phyloP scores from a whole-genome alignment of 1,284 basidiomycete species.

The Cutaneotrichosporon cyanovorans region DNA sequence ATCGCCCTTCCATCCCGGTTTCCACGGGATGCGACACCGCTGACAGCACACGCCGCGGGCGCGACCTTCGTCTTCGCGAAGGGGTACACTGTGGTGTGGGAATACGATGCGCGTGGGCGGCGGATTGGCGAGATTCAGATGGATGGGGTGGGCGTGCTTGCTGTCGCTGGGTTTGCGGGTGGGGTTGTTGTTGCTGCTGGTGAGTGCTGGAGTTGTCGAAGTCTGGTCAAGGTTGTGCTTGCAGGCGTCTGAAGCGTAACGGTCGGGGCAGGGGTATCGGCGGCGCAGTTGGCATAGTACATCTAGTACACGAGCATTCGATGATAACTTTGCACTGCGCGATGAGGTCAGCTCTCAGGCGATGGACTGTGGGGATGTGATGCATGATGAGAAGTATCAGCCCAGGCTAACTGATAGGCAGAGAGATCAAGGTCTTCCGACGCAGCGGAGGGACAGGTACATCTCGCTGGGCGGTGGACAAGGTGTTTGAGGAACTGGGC shows the following conservation, averaged over 20 bases:
- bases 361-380: too few species aligned
- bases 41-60: constrained; percentile 1
- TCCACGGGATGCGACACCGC: constrained; percentile 3
- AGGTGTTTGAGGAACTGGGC: not conserved
- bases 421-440: constrained; percentile 1
- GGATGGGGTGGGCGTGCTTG: not conserved
- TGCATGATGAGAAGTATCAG: too few species aligned
- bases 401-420: too few species aligned
- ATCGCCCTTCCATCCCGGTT: constrained; percentile 18
- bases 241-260: not conserved
- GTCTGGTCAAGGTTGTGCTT: not conserved
- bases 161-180: not conserved
- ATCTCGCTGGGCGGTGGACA: not conserved
- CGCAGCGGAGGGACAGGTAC: constrained; percentile 1
- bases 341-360: too few species aligned
- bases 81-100: constrained; percentile 12
- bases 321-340: too few species aligned
- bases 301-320: too few species aligned
- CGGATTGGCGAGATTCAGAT: constrained; percentile 15
- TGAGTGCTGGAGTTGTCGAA: constrained; percentile 1
- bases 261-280: too few species aligned
- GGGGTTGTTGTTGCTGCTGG: constrained; percentile 1
- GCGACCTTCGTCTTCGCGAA: constrained; percentile 13
- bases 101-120: constrained; percentile 20
- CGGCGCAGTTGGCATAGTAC: too few species aligned